These are phyloP conservation scores for Firmiana major DNA, from an alignment of 345 rosid species.

Conservation along the genomic window DNA sequence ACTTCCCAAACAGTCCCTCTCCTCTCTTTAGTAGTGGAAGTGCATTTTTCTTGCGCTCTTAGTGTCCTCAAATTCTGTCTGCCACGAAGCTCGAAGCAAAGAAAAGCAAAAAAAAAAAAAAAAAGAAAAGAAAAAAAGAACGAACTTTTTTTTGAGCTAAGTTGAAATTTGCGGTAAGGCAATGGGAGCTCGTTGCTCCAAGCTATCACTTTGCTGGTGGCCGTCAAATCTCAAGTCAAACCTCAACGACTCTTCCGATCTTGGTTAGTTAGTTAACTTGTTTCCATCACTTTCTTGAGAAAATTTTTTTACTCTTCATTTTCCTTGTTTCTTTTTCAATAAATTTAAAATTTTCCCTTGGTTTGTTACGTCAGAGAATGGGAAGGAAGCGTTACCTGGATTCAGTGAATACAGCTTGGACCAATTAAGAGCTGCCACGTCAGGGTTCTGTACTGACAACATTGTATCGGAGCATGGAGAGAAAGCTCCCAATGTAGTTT, in stretches of 20 bases:
- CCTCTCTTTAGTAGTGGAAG: slow-evolving; percentile 23
- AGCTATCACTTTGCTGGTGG: slow-evolving; percentile 82
- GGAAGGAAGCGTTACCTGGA: slow-evolving; percentile 47
- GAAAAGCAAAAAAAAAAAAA: neutral
- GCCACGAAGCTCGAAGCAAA: slow-evolving; percentile 19
- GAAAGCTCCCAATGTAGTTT: slow-evolving; percentile 79
- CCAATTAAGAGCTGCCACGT: slow-evolving; percentile 57
- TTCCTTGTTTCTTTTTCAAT: neutral
- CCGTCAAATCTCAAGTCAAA: slow-evolving; percentile 63
- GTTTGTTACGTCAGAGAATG: slow-evolving; percentile 41
- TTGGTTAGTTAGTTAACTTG: slow-evolving; percentile 41
- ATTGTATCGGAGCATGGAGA: slow-evolving; percentile 83
- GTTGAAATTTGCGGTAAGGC: slow-evolving; percentile 7
- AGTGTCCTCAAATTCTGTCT: slow-evolving; percentile 15
- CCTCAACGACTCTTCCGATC: slow-evolving; percentile 62
- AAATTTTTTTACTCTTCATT: neutral
- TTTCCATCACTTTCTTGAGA: slow-evolving; percentile 27
- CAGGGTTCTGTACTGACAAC: slow-evolving; percentile 59
- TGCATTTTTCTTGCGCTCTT: slow-evolving; percentile 24
- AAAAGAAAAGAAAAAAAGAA: neutral
- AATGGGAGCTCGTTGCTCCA: slow-evolving; percentile 96
- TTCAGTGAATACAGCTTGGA: slow-evolving; percentile 62
- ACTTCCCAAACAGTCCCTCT: slow-evolving; percentile 36
- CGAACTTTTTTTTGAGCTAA: neutral
- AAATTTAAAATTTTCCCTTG: neutral